Evolutionary conservation across 1,139 yeast genomes (phyloP).

Genomic region (Zygotorulaspora mrakii): DNA sequence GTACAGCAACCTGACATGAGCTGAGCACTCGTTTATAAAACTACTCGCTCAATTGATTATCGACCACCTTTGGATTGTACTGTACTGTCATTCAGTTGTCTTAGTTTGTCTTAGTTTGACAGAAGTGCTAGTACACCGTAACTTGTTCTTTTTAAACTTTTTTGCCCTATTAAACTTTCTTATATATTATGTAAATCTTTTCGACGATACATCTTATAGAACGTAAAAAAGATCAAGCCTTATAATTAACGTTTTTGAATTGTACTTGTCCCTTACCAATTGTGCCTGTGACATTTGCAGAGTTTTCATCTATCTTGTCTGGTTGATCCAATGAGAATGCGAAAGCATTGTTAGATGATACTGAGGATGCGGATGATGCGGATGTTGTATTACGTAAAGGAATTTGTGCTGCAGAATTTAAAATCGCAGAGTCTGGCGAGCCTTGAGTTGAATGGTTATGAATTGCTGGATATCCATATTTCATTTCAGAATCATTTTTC

Average conservation of each 20-base stretch:
- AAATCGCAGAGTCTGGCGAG: conserved; percentile 9
- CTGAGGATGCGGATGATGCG: conserved; percentile 11
- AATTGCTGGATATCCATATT: conserved; percentile 15
- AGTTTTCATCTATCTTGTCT: conserved; percentile 13
- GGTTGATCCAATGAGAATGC: conserved; percentile 21
- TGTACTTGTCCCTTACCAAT: conserved; percentile 20
- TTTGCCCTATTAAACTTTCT: neutral
- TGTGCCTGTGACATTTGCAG: conserved; percentile 12
- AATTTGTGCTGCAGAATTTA: conserved; percentile 9
- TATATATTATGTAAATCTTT: conserved; percentile 1
- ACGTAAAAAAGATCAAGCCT: conserved; percentile 10
- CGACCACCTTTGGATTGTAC: too few species aligned
- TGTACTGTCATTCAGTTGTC: too few species aligned
- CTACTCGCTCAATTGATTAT: too few species aligned
- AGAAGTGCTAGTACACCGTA: too few species aligned
- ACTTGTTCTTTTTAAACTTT: too few species aligned
- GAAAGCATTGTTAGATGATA: conserved; percentile 19
- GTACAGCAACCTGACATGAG: too few species aligned
- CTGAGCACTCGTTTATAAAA: too few species aligned
- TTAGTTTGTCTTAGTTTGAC: too few species aligned
- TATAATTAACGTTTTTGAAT: conserved; percentile 26
- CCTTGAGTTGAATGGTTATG: conserved; percentile 9
- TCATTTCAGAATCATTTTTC: conserved; percentile 13
- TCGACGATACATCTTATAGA: too few species aligned
- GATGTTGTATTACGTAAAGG: conserved; percentile 7